Evolutionary conservation across 2,329 filamentous ascomycete species (phyloP), one percentile per base, ranked within the genome.

Genomic region (Penicillium hesseltinei): DNA sequence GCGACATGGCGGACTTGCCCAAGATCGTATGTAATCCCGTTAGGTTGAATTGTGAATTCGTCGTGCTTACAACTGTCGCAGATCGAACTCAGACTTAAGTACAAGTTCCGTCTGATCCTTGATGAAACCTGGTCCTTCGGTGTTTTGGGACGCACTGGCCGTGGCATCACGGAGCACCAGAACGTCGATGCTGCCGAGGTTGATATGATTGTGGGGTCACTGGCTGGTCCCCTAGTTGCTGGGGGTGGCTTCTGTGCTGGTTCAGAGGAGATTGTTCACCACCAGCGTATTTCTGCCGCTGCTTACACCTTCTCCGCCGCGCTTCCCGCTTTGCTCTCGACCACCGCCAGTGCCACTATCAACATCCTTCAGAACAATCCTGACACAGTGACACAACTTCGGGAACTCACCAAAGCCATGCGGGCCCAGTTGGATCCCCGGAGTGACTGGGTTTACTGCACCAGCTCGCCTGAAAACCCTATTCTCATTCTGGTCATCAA

Each of bases 51-150:
- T 23, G 19, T 55, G 13, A 31, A 15, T 47, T 27, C 6, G 5
- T 8, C 17, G 31, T 39, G 31, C 58, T 66, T 49, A 65, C 48
- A 9, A 27, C 45, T 11, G 56, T 19, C 48, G 4, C 64, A 91
- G 88, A 82, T 97, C 62, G 93, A 96, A 73, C 82, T 99, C 66
- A 97, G 97, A 77, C 87, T 92, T 66, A 90, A 89, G 74, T 97
- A 97, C 84, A 99, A 97, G 79, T 99, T 97, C 80, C 91, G 94
- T 68, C 85, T 99, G 56, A 96, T 97, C 64, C 86, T 99, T 38
- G 94, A 99, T 74, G 94, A 99, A 80, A 96, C 92, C 1, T 96
- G 91, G 88, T 97, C 92, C 1, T 99, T 97, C 72, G 95, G 93
- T 59, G 90, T 97, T 19, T 84, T 99, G 5, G 94, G 94, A 47